Evolutionary conservation across 2,329 filamentous ascomycete genomes (phyloP), one percentile per base, ranked within the genome.

Genomic region (Aspergillus persii): DNA sequence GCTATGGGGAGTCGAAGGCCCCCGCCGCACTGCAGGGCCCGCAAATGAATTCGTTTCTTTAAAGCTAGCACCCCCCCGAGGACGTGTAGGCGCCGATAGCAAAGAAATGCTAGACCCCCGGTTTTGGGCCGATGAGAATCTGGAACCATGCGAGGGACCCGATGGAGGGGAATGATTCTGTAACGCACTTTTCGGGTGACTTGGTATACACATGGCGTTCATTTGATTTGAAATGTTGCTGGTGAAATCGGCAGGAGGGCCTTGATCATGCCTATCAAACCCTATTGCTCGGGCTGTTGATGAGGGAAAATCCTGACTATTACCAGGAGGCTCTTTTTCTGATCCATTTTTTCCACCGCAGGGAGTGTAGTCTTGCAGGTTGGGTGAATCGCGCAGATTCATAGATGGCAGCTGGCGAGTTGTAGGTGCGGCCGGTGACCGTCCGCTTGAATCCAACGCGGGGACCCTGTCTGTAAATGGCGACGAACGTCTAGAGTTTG

Each of bases 401-500:
- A 57, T 66, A 9, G 70, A 68, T 26, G 60, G 53, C 46, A 60
- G 67, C 51, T 71, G 64, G 56, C 66, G 51, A 57, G 63, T 61
- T 50, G 51, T 46, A 56, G 70, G 62, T 63, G 59, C 56, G 18
- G 58, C 29, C 11, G 70, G 69, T 15, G 71, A 72, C 41, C 70
- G 68, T 54, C 58, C 69, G 30, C 69, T 76, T 29, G 69, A 64
- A 57, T 72, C 63, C 18, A 72, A 67, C 61, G 76, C 64, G 26
- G 44, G 26, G 53, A 78, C 69, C 64, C 83, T 79, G 63, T 85
- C 86, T 15, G 81, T 73, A 29, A 78, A 83, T 15, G 86, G 86
- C 5, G 86, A 88, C 8, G 86, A 87, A 52, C 84, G 80, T 58
- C 85, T 81, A 26, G 86, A 88, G 31, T 83, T 86, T 23, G 80